Evolutionary conservation across 768 basidiomycete species (phyloP).

Genomic region (Hysterangium stoloniferum): DNA sequence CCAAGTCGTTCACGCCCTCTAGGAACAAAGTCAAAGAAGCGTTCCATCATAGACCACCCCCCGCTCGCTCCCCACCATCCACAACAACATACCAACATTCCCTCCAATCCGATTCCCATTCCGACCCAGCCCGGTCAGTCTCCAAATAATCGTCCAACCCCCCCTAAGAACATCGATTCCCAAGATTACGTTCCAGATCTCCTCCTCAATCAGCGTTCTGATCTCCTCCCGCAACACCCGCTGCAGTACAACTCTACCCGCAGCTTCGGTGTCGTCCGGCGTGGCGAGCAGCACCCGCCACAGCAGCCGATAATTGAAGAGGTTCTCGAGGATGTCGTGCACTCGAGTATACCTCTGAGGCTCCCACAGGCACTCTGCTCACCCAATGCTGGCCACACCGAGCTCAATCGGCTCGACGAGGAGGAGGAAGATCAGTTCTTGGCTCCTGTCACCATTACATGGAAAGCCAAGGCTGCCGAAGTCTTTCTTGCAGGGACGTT

Average conservation of each 20-base stretch:
- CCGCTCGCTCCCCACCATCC: conserved; percentile 1
- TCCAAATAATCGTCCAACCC: neutral
- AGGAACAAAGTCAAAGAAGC: conserved; percentile 9
- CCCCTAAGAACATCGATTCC: neutral
- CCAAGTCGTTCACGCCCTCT: neutral
- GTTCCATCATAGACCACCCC: conserved; percentile 11
- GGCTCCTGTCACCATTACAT: conserved; percentile 38
- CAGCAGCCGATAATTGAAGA: neutral
- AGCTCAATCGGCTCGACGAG: neutral
- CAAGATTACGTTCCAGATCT: conserved; percentile 2
- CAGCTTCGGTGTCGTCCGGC: conserved; percentile 24
- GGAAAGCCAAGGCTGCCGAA: conserved; percentile 55
- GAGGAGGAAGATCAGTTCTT: neutral
- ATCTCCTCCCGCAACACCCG: conserved; percentile 11
- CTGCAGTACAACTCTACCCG: conserved; percentile 37
- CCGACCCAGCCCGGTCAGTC: neutral
- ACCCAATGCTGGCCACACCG: neutral
- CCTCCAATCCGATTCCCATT: conserved; percentile 3
- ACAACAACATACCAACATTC: neutral
- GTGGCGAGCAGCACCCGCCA: neutral
- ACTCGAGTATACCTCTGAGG: conserved; percentile 8
- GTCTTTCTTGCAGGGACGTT: conserved; percentile 67
- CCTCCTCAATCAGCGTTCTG: neutral
- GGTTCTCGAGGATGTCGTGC: conserved; percentile 2
- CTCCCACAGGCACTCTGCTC: conserved; percentile 1